Evolutionary conservation across 2,329 filamentous ascomycete species (phyloP).

Genomic region (Pseudomassariella vexata): DNA sequence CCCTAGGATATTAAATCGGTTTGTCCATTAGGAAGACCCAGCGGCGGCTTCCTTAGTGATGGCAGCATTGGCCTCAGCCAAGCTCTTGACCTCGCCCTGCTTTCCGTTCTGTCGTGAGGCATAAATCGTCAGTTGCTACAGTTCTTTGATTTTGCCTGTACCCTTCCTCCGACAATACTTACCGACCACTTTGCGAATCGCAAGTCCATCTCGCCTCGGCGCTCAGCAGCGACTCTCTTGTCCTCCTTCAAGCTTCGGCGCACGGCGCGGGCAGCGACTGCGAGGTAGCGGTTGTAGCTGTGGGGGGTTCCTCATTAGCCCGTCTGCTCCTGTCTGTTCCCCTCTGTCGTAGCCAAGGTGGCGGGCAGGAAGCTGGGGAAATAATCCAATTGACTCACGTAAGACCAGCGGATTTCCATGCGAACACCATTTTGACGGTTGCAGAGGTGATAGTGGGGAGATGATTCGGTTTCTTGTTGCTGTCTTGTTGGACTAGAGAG

Average conservation of each 20-base stretch:
- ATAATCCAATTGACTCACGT: slow-evolving; percentile 59
- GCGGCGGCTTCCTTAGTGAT: slow-evolving; percentile 30
- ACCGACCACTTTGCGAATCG: slow-evolving; percentile 95
- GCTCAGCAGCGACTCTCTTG: slow-evolving; percentile 79
- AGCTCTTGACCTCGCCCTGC: slow-evolving; percentile 77
- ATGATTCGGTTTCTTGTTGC: slow-evolving; percentile 22
- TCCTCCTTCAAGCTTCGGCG: slow-evolving; percentile 97
- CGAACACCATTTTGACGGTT: slow-evolving; percentile 79
- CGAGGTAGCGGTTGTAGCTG: slow-evolving; percentile 99
- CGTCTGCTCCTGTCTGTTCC: slow-evolving; percentile 12
- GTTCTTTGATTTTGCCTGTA: slow-evolving; percentile 5
- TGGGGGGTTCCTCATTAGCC: slow-evolving; percentile 28
- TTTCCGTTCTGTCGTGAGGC: slow-evolving; percentile 75
- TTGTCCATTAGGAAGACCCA: slow-evolving; percentile 29
- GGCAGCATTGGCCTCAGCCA: slow-evolving; percentile 52
- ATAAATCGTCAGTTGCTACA: slow-evolving; percentile 18
- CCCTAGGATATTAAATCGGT: slow-evolving; percentile 11
- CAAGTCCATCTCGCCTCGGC: slow-evolving; percentile 82
- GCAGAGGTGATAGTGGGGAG: slow-evolving; percentile 24
- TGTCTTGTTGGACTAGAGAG: slow-evolving; percentile 3
- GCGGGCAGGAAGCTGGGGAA: slow-evolving; percentile 6
- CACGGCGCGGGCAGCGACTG: slow-evolving; percentile 88
- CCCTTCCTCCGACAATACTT: slow-evolving; percentile 35
- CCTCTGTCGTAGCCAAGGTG: slow-evolving; percentile 1
- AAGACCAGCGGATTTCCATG: slow-evolving; percentile 97